Conservation (phyloP, 495 filamentous ascomycete species). For the Lichenothelia convexa region DNA sequence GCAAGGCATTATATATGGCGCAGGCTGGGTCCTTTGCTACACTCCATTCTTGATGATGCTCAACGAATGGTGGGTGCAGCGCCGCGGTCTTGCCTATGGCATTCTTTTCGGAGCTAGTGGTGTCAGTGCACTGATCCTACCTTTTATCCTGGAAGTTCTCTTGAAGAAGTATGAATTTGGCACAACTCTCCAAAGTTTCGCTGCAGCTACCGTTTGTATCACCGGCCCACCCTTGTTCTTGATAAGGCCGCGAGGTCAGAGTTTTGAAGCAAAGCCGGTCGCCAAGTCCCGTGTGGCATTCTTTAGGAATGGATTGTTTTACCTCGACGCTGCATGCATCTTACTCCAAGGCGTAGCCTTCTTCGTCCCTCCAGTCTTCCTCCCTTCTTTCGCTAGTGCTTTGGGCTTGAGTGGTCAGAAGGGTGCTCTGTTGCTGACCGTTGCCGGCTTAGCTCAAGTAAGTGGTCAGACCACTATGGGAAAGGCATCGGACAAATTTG, state of each 20-base stretch:
- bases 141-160: constrained; percentile 18
- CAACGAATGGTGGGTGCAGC: constrained; percentile 23
- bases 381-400: constrained; percentile 10
- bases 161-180: constrained; percentile 19
- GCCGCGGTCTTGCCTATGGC: constrained; percentile 26
- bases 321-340: constrained; percentile 5
- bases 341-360: constrained; percentile 12
- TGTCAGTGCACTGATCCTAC: constrained; percentile 19
- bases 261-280: constrained; percentile 2
- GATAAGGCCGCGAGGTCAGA: constrained; percentile 15
- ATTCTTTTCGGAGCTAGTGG: constrained; percentile 23
- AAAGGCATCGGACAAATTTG: constrained; percentile 9
- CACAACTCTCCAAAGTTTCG: constrained; percentile 21
- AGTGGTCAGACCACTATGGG: constrained; percentile 11
- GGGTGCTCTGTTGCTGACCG: constrained; percentile 7
- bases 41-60: constrained; percentile 17
- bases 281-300: background rate
- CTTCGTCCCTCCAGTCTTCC: constrained; percentile 12
- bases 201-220: constrained; percentile 18
- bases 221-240: constrained; percentile 17
- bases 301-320: constrained; percentile 2
- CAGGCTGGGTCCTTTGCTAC: constrained; percentile 14
- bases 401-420: constrained; percentile 6
- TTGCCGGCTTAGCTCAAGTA: constrained; percentile 9
- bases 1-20: constrained; percentile 15